phyloP scores from a whole-genome alignment of 306 rosid species.

The Calophaca sinica region DNA sequence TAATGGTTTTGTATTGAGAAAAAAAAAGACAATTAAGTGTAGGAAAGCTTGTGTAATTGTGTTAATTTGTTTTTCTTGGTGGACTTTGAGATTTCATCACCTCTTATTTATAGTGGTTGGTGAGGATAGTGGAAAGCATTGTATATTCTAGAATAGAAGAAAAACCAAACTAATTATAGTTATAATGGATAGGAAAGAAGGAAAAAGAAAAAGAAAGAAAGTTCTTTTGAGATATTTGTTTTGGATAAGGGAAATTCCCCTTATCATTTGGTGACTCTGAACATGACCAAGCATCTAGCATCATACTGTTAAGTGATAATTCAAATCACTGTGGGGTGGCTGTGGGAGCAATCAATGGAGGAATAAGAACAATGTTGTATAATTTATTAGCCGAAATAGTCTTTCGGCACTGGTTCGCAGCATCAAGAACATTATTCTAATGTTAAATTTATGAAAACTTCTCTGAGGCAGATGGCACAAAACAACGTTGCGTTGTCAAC shows the following conservation, averaged over 20 bases:
- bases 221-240: slow-evolving; percentile 72
- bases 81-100: slow-evolving; percentile 55
- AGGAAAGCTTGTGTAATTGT: slow-evolving; percentile 48
- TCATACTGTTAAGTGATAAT: slow-evolving; percentile 51
- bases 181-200: slow-evolving; percentile 59
- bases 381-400: slow-evolving; percentile 37
- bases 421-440: slow-evolving; percentile 52
- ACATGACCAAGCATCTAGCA: slow-evolving; percentile 63
- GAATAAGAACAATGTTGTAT: slow-evolving; percentile 61
- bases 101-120: slow-evolving; percentile 79
- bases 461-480: slow-evolving; percentile 50
- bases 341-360: slow-evolving; percentile 46
- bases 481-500: slow-evolving; percentile 50
- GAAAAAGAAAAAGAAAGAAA: slow-evolving; percentile 38
- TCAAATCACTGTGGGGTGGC: slow-evolving; percentile 46
- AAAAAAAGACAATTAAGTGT: background rate
- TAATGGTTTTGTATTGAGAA: background rate
- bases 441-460: slow-evolving; percentile 41
- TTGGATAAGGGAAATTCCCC: slow-evolving; percentile 78
- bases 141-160: slow-evolving; percentile 46
- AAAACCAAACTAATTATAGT: slow-evolving; percentile 38
- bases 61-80: slow-evolving; percentile 50
- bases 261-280: slow-evolving; percentile 71
- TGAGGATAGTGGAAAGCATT: slow-evolving; percentile 50
- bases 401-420: slow-evolving; percentile 65